Conservation (phyloP, 78 protist species). For the Planoprotostelium fungivorum region DNA sequence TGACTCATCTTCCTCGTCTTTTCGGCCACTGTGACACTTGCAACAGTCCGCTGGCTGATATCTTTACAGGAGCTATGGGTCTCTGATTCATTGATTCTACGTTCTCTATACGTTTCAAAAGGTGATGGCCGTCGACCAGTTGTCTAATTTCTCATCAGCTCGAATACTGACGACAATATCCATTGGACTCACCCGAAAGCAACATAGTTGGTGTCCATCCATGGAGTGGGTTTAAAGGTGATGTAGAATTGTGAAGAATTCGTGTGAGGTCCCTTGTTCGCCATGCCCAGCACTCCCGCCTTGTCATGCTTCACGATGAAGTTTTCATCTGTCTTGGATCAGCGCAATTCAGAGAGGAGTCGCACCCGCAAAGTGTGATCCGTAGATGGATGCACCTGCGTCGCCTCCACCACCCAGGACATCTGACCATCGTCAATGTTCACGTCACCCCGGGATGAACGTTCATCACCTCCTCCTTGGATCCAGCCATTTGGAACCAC, state of each 20-base stretch:
- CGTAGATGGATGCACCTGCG: neutral
- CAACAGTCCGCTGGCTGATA: neutral
- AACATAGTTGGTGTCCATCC: conserved; percentile 1
- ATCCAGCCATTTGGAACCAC: conserved; percentile 4
- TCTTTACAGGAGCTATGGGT: neutral
- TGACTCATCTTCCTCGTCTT: too few relatives aligned
- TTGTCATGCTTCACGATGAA: conserved; percentile 82
- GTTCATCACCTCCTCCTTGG: neutral
- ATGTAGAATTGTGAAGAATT: conserved; percentile 3
- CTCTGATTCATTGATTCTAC: neutral
- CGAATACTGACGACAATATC: too few relatives aligned
- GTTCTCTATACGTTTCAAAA: neutral
- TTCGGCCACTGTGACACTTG: neutral
- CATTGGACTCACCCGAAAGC: neutral
- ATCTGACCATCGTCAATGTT: neutral
- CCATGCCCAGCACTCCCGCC: conserved; percentile 89
- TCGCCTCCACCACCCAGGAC: neutral
- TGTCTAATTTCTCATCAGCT: neutral
- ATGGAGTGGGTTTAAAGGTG: neutral
- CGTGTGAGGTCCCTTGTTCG: conserved; percentile 64
- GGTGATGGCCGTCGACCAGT: neutral
- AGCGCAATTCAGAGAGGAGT: neutral
- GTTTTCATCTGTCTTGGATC: conserved; percentile 79
- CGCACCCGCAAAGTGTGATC: neutral
- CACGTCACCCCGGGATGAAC: neutral